Evolutionary conservation across 352 stramenopile species (phyloP).

Genomic region (Pythium volutum): DNA sequence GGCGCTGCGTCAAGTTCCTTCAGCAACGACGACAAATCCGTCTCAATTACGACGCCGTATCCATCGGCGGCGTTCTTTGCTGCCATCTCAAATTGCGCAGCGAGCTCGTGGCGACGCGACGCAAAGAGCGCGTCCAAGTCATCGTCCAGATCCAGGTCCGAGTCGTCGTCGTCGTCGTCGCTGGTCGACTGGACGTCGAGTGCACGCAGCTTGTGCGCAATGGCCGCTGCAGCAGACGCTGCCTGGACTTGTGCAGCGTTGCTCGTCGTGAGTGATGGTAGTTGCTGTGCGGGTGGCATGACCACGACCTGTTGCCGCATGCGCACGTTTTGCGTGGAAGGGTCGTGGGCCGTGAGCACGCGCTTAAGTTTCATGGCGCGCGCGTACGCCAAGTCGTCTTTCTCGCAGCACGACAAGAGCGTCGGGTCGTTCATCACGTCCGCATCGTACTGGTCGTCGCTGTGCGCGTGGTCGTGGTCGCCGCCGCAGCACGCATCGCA

Average conservation of each 20-base stretch:
- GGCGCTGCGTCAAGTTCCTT: constrained; percentile 35
- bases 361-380: constrained; percentile 67
- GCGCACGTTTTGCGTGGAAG: constrained; percentile 45
- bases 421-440: constrained; percentile 53
- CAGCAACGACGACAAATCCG: constrained; percentile 27
- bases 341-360: constrained; percentile 54
- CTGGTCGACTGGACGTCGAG: constrained; percentile 20
- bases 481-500: constrained; percentile 12
- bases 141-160: constrained; percentile 43
- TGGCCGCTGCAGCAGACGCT: neutral
- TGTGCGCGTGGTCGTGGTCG: constrained; percentile 27
- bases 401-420: constrained; percentile 63
- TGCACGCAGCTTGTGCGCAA: constrained; percentile 9
- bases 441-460: constrained; percentile 30
- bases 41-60: constrained; percentile 47
- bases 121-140: constrained; percentile 41
- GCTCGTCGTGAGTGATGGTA: neutral
- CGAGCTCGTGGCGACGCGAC: constrained; percentile 39
- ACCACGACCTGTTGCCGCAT: constrained; percentile 61
- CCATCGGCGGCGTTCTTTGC: constrained; percentile 46
- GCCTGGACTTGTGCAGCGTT: constrained; percentile 8
- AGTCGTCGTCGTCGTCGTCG: constrained; percentile 29
- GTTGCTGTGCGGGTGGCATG: constrained; percentile 19
- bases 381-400: constrained; percentile 50
- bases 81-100: constrained; percentile 42